Base-by-base conservation (phyloP, 129 eudicot species). In the Daucus carota region DNA sequence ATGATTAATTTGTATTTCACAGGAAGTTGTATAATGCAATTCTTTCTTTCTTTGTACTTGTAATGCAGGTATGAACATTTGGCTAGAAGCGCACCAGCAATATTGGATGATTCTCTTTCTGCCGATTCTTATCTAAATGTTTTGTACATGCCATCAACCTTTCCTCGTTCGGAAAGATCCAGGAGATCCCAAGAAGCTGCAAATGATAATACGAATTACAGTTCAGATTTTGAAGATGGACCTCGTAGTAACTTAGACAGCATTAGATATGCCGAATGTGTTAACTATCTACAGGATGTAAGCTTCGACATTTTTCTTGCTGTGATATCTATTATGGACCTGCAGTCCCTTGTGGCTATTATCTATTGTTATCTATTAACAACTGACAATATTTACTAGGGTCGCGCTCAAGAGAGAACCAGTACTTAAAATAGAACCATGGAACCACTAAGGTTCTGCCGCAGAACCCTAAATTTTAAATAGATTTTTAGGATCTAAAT, bases 111-210 rank as follows among this genome's bases (percentile, higher is more conserved):
- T 87, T 92, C 99, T 82, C 92, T 94, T 34, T 94, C 99, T 78
- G 99, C 99, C 24, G 99, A 94, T 84, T 94, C 99, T n/a, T 94
- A 94, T 85, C 96, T 94, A 63, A 94, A 94, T 69, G 97, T 94
- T 74, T 73, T 94, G 78, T 88, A 91, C 90, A 91, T 94, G 97
- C 99, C 99, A 28, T 89, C 97, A 34, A 94, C 97, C 54, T 91
- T 89, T 82, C 97, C 99, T 54, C 96, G 99, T 72, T 89, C 97
- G 26, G 99, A 91, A 86, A 86, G 96, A 78, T 91, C 96, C 44
- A 84, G 97, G 72, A 80, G 90, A 81, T 86, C 74, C 46, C 96
- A 74, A 75, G 92, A 83, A 81, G 79, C 92, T 45, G 73, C 89
- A 69, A 87, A 85, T 81, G 91, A 83, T 67, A 79, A 77, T 78